Percentiles rank a stretch among this genome's conserved stretches.
These are phyloP conservation scores for Pichia sp. DNA, from an alignment of 1,139 yeast species.

Conservation along the genomic window DNA sequence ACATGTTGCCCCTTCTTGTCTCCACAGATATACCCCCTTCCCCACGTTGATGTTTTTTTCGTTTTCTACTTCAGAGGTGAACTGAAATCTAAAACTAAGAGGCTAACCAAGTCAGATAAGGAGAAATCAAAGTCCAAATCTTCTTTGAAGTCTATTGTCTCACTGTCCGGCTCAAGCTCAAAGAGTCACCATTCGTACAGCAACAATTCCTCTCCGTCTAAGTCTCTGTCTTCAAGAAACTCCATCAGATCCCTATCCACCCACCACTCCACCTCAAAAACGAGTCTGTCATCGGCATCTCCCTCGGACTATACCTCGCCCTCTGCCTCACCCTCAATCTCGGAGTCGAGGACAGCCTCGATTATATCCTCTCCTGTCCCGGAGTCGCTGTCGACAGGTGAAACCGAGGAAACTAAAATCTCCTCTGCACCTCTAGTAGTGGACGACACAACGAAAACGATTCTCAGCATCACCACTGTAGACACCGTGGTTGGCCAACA, in stretches of 20 bases:
- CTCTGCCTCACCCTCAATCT: background rate
- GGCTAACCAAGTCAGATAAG: constrained; percentile 2
- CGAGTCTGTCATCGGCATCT: constrained; percentile 1
- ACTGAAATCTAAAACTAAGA: constrained; percentile 9
- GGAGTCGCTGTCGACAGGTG: background rate
- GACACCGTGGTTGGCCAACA: constrained; percentile 2
- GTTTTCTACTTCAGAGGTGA: constrained; percentile 1
- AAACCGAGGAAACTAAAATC: background rate
- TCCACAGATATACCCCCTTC: background rate
- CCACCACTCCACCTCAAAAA: background rate
- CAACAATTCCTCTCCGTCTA: background rate
- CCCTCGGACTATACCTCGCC: background rate
- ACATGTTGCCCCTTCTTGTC: background rate
- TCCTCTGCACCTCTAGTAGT: constrained; percentile 9
- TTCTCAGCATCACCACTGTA: constrained; percentile 8
- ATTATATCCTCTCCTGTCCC: background rate
- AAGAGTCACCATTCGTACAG: background rate
- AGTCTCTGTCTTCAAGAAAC: constrained; percentile 3
- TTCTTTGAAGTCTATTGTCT: background rate
- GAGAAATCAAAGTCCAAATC: constrained; percentile 6
- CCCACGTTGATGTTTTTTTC: too few relatives aligned
- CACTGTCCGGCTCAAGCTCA: background rate
- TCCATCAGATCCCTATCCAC: background rate
- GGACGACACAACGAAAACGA: constrained; percentile 12
- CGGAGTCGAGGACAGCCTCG: background rate